Conservation (phyloP, 106 monocot genomes). For the Dendrobium catenatum region DNA sequence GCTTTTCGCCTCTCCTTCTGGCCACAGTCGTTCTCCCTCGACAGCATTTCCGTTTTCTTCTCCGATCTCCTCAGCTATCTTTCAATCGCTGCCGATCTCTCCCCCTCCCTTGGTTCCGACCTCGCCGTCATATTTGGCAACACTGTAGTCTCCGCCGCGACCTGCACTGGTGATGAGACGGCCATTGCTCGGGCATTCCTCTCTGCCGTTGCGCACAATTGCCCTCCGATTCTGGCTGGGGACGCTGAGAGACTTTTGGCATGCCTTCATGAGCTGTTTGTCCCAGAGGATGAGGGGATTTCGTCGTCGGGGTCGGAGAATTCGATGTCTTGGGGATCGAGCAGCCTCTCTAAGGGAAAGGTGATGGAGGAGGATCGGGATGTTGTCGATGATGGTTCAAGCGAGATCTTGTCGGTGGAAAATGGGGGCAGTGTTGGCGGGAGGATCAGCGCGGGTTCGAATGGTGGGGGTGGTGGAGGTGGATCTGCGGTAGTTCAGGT, state of each 20-base stretch:
- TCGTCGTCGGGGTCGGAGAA: conserved; percentile 25
- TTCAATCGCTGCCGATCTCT: conserved; percentile 25
- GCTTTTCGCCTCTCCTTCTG: conserved; percentile 37
- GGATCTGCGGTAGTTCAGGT: conserved; percentile 37
- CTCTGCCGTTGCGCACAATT: conserved; percentile 34
- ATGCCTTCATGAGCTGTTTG: conserved; percentile 46
- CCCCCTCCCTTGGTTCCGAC: conserved; percentile 33
- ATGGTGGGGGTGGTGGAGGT: conserved; percentile 19
- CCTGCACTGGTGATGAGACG: conserved; percentile 13
- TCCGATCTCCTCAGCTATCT: conserved; percentile 33
- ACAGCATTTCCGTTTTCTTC: conserved; percentile 32
- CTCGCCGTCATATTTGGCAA: conserved; percentile 24
- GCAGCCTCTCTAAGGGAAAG: conserved; percentile 51
- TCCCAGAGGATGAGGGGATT: neutral
- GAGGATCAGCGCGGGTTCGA: conserved; percentile 51
- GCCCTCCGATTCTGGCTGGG: conserved; percentile 28
- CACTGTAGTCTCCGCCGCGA: conserved; percentile 25
- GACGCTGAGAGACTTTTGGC: conserved; percentile 44
- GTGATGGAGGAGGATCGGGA: conserved; percentile 52
- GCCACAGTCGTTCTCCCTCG: conserved; percentile 41
- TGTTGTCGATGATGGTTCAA: conserved; percentile 31
- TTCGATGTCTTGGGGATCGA: conserved; percentile 28
- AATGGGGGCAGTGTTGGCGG: conserved; percentile 22
- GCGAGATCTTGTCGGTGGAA: conserved; percentile 30
- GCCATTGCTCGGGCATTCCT: conserved; percentile 48